Base-by-base conservation (phyloP, 805 yeast genomes). In the Maudiozyma barnettii region DNA sequence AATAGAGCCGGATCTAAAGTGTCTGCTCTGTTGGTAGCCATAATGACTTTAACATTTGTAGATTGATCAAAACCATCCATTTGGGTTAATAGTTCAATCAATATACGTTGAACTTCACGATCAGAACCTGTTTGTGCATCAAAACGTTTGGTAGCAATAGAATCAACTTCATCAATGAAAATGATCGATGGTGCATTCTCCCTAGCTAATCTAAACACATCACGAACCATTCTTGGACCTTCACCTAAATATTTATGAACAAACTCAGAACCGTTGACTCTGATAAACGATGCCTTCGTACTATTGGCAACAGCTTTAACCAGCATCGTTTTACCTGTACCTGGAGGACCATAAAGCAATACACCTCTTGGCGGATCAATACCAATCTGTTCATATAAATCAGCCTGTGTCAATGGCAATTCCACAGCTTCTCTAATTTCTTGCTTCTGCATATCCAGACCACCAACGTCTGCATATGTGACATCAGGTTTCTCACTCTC, bases 61-160 rank as follows among this genome's bases (percentile, higher is more conserved):
- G 84, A 73, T 72, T 93, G 99, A 64, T 93, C 99, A 59, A 93
- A 93, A 44, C 99, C 99, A 69, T 93, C 99, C 99, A 93, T 93
- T 72, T 93, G 99, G 60, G 95, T 93, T 60, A 93, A 76, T 63
- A 93, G 75, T 72, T 93, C 99, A 63, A 93, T 82, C 67, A 93
- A 75, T 56, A 91, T 93, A 73, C 99, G 87, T 72, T 93, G 99
- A 47, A 93, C 99, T 72, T 93, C 99, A 70, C 99, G 82, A 71
- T 93, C 99, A 33, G 99, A 98, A 65, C 99, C 99, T 3, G 99
- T 93, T 73, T 93, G 99, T 21, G 99, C 99, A 70, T 93, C 99
- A 61, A 93, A 93, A 71, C 99, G 86, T 69, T 93, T 93, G 38
- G 99, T 93, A 47, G 99, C 99, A 67, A 93, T 93, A 31, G 99